Conservation (phyloP, 2,329 filamentous ascomycete genomes). For the Trichoderma breve region DNA sequence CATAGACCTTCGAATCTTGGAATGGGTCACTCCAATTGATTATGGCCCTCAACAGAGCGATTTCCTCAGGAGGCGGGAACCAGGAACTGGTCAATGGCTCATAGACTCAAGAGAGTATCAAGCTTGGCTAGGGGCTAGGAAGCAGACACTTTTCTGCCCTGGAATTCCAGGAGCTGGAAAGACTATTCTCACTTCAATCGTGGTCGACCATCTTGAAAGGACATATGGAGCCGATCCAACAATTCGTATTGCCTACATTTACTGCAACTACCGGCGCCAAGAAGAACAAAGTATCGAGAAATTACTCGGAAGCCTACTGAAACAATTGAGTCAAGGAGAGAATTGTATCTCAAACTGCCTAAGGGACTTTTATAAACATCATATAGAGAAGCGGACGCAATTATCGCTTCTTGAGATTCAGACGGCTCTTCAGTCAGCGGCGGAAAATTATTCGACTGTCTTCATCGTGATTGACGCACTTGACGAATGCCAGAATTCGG, state of each 20-base stretch:
- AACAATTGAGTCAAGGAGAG: not conserved
- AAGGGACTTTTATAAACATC: not conserved
- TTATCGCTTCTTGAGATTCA: not conserved
- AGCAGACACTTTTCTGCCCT: conserved; percentile 42
- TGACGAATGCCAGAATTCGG: not conserved
- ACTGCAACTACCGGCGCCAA: conserved; percentile 40
- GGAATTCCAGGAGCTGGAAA: conserved; percentile 51
- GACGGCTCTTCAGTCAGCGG: not conserved
- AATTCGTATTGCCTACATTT: conserved; percentile 44
- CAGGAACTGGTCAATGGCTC: conserved; percentile 46
- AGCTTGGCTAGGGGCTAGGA: conserved; percentile 30
- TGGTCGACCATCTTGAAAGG: conserved; percentile 40
- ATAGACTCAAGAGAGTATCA: conserved; percentile 38
- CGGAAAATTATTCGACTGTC: not conserved
- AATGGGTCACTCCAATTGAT: conserved; percentile 41
- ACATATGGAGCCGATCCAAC: conserved; percentile 25
- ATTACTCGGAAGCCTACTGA: not conserved
- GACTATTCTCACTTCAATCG: conserved; percentile 43
- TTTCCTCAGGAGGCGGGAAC: conserved; percentile 35
- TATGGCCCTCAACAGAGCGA: conserved; percentile 42
- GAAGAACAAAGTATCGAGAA: conserved; percentile 25
- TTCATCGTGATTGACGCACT: conserved; percentile 2
- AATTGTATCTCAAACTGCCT: not conserved
- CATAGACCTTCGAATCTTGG: conserved; percentile 24
- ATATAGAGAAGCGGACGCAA: not conserved